Evolutionary conservation across 768 basidiomycete species (phyloP).

Genomic region (Hericium erinaceus): DNA sequence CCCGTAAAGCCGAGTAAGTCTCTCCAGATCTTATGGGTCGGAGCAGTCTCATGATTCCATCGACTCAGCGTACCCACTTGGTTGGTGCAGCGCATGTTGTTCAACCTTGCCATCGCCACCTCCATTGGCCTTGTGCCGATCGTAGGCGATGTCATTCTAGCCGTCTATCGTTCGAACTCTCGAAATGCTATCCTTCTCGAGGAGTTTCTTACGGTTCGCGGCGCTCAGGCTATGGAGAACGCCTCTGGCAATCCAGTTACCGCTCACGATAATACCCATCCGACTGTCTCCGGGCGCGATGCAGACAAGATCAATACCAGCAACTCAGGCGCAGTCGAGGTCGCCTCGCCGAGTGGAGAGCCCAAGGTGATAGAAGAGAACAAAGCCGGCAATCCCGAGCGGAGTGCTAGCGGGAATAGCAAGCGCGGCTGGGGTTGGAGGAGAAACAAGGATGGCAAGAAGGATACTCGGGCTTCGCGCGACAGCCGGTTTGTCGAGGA

Average conservation of each 20-base stretch:
- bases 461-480: not conserved
- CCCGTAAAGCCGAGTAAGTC: slow-evolving; percentile 59
- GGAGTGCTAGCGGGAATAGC: not conserved
- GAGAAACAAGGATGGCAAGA: not conserved
- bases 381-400: not conserved
- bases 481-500: slow-evolving; percentile 13
- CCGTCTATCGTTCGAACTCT: slow-evolving; percentile 79
- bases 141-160: slow-evolving; percentile 68
- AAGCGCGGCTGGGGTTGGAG: not conserved
- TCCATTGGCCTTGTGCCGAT: slow-evolving; percentile 60
- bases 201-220: slow-evolving; percentile 72
- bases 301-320: not conserved
- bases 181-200: slow-evolving; percentile 83
- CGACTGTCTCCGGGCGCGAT: not conserved
- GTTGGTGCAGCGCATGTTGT: slow-evolving; percentile 64
- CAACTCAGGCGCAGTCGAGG: not conserved
- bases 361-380: not conserved
- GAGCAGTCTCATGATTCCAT: not conserved
- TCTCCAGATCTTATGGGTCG: not conserved
- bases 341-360: no score
- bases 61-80: slow-evolving; percentile 38
- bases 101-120: slow-evolving; percentile 66
- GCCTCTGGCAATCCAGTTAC: not conserved
- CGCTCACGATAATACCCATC: not conserved
- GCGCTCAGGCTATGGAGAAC: slow-evolving; percentile 16